These are phyloP conservation scores for Vigna nakashimae DNA, from an alignment of 306 rosid genomes.

Conservation along the genomic window DNA sequence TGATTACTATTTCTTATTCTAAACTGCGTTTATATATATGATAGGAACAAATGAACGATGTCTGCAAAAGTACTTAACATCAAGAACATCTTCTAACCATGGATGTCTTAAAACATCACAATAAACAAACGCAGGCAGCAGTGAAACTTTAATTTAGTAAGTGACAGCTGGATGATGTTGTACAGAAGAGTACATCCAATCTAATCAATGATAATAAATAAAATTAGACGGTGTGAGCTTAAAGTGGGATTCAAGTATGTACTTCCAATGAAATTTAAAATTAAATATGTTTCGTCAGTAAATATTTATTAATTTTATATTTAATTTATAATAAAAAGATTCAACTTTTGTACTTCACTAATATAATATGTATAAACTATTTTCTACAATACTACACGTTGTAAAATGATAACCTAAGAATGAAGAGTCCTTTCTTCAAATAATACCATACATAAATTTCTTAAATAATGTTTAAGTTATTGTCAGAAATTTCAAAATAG, in stretches of 20 bases:
- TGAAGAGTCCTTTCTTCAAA: not conserved
- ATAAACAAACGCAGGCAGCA: not conserved
- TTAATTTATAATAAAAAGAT: not conserved
- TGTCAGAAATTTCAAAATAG: no score
- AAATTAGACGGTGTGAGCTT: not conserved
- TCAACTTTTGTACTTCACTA: not conserved
- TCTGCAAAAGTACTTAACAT: not conserved
- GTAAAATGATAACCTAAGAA: no score
- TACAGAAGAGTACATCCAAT: not conserved
- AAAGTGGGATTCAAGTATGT: slow-evolving; percentile 20
- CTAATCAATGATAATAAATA: not conserved
- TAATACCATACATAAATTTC: not conserved
- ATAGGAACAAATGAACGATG: not conserved
- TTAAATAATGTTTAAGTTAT: no score
- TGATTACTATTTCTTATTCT: not conserved
- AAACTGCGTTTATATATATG: not conserved
- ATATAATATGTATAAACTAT: no score
- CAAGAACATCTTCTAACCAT: not conserved
- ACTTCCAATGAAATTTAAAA: not conserved
- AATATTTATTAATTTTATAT: not conserved
- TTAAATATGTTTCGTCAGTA: no score
- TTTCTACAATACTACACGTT: no score
- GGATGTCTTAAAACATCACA: not conserved
- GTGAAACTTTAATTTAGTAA: not conserved
- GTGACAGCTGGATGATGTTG: slow-evolving; percentile 6